Conservation (phyloP, 2,329 filamentous ascomycete genomes). For the Ophiostoma piceae region DNA sequence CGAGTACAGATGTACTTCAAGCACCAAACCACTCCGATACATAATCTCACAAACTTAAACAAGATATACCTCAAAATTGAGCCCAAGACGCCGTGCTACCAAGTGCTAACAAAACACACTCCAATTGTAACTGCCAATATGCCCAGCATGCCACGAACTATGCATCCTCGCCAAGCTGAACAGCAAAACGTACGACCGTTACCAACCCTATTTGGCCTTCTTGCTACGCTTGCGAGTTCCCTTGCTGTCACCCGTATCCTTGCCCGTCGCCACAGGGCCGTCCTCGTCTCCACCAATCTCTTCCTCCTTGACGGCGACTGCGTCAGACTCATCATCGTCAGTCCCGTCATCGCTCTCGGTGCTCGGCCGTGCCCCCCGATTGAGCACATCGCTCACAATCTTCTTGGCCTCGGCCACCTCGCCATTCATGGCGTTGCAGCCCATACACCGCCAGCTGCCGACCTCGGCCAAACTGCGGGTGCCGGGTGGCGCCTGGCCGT, state of each 20-base stretch:
- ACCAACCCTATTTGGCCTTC: constrained; percentile 15
- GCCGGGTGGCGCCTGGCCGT: constrained; percentile 90
- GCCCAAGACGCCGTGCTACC: constrained; percentile 18
- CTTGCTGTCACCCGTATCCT: not conserved
- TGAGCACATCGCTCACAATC: constrained; percentile 62
- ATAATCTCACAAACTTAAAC: not conserved
- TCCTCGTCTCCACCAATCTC: not conserved
- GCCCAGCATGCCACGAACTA: not conserved
- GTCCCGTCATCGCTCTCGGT: not conserved
- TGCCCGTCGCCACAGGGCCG: constrained; percentile 4
- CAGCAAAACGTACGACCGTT: not conserved
- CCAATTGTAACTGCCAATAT: not conserved
- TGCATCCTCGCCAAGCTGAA: not conserved
- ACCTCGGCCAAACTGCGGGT: constrained; percentile 70
- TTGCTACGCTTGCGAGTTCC: constrained; percentile 18
- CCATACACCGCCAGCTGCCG: constrained; percentile 81
- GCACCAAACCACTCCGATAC: not conserved
- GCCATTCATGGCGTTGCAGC: constrained; percentile 78
- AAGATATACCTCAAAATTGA: not conserved
- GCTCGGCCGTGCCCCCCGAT: constrained; percentile 24
- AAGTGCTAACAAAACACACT: constrained; percentile 11
- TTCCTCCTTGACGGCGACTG: not conserved
- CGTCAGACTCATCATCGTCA: not conserved
- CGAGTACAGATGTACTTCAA: not conserved
- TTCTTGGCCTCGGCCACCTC: constrained; percentile 69